Evolutionary conservation across 768 basidiomycete genomes (phyloP), one percentile per base, ranked within the genome.

Genomic region (Pulveroboletus sp.): DNA sequence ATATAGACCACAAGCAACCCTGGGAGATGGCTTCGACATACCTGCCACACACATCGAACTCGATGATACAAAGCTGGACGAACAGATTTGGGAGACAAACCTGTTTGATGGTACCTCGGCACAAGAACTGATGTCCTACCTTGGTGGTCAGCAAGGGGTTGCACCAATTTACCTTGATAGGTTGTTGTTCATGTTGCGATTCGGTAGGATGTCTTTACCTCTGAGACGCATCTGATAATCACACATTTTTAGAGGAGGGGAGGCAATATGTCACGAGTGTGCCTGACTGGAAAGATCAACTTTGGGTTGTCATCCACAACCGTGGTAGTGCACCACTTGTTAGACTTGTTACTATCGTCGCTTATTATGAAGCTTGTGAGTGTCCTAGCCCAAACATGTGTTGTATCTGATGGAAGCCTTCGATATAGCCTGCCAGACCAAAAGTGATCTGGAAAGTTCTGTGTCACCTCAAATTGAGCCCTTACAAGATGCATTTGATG

Each of bases 21-120:
- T 53, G 1, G 62, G 62, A 39, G 53, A 58, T 4, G 62, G 62
- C 27, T 63, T 64, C 27, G 62, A 64, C 10, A 57, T 63, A 18
- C 54, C 58, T 5, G 50, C 43, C 31, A 24, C 40, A 24, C 54
- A 43, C 3, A 11, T 32, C 6, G 46, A 33, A 40, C 37, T 33
- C 2, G 52, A 50, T 6, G 50, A 47, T 17, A 14, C 27, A 5
- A 39, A 53, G 6, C 28, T 64, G 13, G 52, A 52, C n/a, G 4
- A 24, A 13, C 9, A 35, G 8, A 15, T 60, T 7, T 63, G 62
- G 62, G 62, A 63, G 36, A 53, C 50, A 1, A 53, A 47, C 14
- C 33, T 64, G 13, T 63, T 63, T 30, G 59, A 61, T 13, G 41
- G 55, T 13, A 54, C 57, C 2, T 53, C 59, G 0, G 62, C 55